These are phyloP conservation scores for Lactarius vividus DNA, from an alignment of 768 basidiomycete genomes.

Conservation along the genomic window DNA sequence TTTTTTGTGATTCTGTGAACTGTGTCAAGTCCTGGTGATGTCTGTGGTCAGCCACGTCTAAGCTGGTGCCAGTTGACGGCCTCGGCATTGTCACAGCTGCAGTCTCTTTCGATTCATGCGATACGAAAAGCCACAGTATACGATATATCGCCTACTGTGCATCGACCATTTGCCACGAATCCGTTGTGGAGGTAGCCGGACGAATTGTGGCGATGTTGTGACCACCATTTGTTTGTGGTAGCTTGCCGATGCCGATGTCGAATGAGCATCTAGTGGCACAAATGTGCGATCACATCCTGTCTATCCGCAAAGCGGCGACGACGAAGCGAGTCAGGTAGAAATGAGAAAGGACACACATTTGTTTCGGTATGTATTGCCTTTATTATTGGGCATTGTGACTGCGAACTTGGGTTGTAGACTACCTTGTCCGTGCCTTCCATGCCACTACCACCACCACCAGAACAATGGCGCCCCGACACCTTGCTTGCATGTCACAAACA, in stretches of 20 bases:
- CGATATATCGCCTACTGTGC: background rate
- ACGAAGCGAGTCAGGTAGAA: background rate
- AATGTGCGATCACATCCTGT: background rate
- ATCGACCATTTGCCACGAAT: background rate
- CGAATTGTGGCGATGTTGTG: background rate
- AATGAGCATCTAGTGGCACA: background rate
- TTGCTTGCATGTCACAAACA: background rate
- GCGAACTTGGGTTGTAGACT: background rate
- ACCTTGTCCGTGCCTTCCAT: background rate
- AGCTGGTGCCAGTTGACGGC: background rate
- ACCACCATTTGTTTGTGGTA: background rate
- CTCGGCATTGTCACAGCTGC: background rate
- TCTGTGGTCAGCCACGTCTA: background rate
- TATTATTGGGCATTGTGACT: background rate
- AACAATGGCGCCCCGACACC: background rate
- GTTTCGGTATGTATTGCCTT: background rate
- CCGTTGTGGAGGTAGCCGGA: background rate
- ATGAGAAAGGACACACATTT: background rate
- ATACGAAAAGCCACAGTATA: background rate
- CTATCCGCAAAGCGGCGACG: background rate
- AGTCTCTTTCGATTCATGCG: background rate
- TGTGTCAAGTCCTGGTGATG: background rate
- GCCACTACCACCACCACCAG: background rate
- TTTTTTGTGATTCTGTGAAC: conserved; percentile 1
- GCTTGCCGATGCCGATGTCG: background rate